Base-by-base conservation (phyloP, 75 land plant species). In the Isoetes taiwanensis region DNA sequence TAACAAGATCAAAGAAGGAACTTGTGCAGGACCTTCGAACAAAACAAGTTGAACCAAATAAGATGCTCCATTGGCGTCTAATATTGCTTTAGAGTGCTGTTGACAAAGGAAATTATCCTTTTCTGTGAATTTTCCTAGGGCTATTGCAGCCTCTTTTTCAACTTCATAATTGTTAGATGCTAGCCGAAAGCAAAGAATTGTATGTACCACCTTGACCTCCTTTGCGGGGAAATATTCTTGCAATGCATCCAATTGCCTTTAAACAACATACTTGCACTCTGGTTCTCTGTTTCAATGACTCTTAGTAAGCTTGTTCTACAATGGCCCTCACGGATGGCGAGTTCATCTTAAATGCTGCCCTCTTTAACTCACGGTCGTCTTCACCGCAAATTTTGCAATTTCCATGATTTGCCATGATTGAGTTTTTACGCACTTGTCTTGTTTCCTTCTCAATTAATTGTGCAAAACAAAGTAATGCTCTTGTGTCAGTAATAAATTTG, bases 291-390 rank as follows among this genome's bases (percentile, higher is more conserved):
- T 23, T 46, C 4, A 23, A 46, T 46, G 21, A 46, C 50, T n/a
- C 23, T 46, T 6, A 46, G 19, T 23, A 46, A 23, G n/a, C n/a
- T 23, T 46, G 50, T 4, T 46, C 50, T 16, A 46, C n/a, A 6
- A 46, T 23, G 5, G 50, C 50, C 4, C 50, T 6, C n/a, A 46
- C 50, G 8, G 50, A 19, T 23, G 50, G 50, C 25, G 50, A 46
- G 5, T 6, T 46, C n/a, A 8, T 46, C 50, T 46, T 46, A 23
- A 46, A 46, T 16, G 50, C 50, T n/a, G 50, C 50, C 50, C 50
- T 5, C 6, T 23, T 16, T 16, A 46, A 23, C n/a, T 6, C 6
- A 6, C 5, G 19, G 6, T 46, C n/a, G n/a, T 6, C 8, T 23
- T 46, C 50, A 5, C n/a, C n/a, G 50, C 50, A 5, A 46, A 19